phyloP scores from a whole-genome alignment of 371 early-diverging fungal species.

The Mortierella sp. region DNA sequence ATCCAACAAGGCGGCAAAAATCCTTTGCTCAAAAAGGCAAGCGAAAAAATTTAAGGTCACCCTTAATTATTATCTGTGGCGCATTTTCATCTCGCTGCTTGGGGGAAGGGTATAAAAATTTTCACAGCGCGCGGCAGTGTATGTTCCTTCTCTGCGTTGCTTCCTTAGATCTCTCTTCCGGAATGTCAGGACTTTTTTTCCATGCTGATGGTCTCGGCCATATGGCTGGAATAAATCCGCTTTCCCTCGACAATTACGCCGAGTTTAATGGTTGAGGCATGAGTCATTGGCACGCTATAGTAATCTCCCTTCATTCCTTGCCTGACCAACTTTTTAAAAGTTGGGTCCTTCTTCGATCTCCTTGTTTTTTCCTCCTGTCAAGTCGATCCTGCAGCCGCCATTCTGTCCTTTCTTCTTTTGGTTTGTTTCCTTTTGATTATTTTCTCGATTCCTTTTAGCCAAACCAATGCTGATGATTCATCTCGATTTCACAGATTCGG shows the following conservation, averaged over 20 bases:
- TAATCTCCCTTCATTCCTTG: slow-evolving; percentile 54
- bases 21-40: slow-evolving; percentile 11
- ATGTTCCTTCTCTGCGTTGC: slow-evolving; percentile 50
- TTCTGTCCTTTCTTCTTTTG: not conserved
- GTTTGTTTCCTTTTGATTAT: not conserved
- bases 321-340: slow-evolving; percentile 16
- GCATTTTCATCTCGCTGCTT: not conserved
- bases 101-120: slow-evolving; percentile 18
- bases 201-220: not conserved
- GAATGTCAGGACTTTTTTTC: slow-evolving; percentile 4
- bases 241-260: slow-evolving; percentile 56
- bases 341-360: slow-evolving; percentile 45
- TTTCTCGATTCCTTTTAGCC: slow-evolving; percentile 1
- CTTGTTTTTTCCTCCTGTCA: slow-evolving; percentile 18
- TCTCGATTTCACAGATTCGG: slow-evolving; percentile 16
- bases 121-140: not conserved
- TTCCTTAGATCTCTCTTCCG: slow-evolving; percentile 52
- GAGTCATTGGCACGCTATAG: slow-evolving; percentile 57
- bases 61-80: slow-evolving; percentile 8
- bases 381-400: slow-evolving; percentile 38
- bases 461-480: slow-evolving; percentile 10
- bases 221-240: not conserved
- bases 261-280: slow-evolving; percentile 56
- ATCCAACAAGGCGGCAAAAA: slow-evolving; percentile 12
- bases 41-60: not conserved